These are phyloP conservation scores for Pythium oligandrum DNA, from an alignment of 352 stramenopile species.

Conservation along the genomic window DNA sequence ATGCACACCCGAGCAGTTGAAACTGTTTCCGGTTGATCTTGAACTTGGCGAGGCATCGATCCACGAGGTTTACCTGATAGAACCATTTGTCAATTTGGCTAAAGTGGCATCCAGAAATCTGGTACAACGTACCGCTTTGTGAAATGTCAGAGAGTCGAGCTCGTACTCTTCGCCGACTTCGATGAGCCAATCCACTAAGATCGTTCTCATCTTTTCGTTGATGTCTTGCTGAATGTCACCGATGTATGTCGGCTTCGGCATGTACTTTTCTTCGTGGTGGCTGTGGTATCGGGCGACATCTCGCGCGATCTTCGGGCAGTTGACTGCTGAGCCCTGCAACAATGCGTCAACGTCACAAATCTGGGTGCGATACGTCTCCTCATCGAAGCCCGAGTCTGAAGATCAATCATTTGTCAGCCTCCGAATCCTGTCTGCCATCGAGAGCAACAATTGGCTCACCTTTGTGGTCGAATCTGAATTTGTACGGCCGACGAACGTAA, in stretches of 20 bases:
- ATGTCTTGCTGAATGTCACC: constrained; percentile 93
- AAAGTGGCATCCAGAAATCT: too few relatives aligned
- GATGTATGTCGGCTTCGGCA: constrained; percentile 55
- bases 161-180: constrained; percentile 86
- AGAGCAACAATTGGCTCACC: constrained; percentile 8
- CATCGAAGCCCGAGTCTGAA: constrained; percentile 65
- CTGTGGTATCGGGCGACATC: constrained; percentile 64
- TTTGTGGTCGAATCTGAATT: constrained; percentile 47
- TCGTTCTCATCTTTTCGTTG: constrained; percentile 99
- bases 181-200: constrained; percentile 99
- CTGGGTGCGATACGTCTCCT: constrained; percentile 39
- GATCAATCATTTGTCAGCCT: neutral
- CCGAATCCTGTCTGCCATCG: neutral
- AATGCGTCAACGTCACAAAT: constrained; percentile 59
- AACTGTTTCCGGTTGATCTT: constrained; percentile 90
- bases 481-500: constrained; percentile 49
- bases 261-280: constrained; percentile 76
- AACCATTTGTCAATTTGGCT: too few relatives aligned
- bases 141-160: constrained; percentile 75
- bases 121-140: constrained; percentile 33
- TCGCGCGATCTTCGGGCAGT: constrained; percentile 49
- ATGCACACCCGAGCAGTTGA: constrained; percentile 94
- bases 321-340: constrained; percentile 7
- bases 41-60: constrained; percentile 74
- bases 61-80: constrained; percentile 63